phyloP scores from a whole-genome alignment of 495 filamentous ascomycete species.

The Cercophora scortea region DNA sequence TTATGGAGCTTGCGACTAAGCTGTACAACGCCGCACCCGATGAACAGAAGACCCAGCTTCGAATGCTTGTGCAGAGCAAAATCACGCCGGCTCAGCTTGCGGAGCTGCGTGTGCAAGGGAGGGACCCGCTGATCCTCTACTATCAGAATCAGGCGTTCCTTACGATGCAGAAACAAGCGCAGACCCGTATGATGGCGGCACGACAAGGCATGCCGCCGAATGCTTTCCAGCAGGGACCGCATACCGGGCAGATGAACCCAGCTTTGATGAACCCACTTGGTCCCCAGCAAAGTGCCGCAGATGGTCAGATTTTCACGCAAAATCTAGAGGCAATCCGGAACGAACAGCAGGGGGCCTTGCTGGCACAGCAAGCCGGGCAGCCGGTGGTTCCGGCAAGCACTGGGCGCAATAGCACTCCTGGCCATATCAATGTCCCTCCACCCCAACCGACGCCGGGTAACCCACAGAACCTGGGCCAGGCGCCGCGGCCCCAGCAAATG shows the following conservation, averaged over 20 bases:
- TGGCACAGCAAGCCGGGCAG: slow-evolving; percentile 41
- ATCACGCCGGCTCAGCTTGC: slow-evolving; percentile 17
- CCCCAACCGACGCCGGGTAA: slow-evolving; percentile 24
- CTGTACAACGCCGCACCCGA: slow-evolving; percentile 21
- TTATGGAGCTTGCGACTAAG: slow-evolving; percentile 20
- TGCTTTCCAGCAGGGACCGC: slow-evolving; percentile 16
- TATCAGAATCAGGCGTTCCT: slow-evolving; percentile 33
- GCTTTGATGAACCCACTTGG: slow-evolving; percentile 22
- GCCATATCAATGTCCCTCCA: slow-evolving; percentile 30
- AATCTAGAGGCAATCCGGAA: slow-evolving; percentile 43
- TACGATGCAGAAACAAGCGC: slow-evolving; percentile 8
- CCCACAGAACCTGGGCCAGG: slow-evolving; percentile 27
- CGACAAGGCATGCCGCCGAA: slow-evolving; percentile 18
- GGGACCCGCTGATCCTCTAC: slow-evolving; percentile 33
- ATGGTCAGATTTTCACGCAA: slow-evolving; percentile 28
- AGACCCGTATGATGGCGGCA: slow-evolving; percentile 10
- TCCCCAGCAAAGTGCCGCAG: slow-evolving; percentile 26
- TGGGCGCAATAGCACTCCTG: slow-evolving; percentile 32
- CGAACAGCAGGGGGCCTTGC: slow-evolving; percentile 36
- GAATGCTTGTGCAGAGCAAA: slow-evolving; percentile 20
- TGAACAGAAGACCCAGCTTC: slow-evolving; percentile 20
- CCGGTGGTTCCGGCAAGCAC: slow-evolving; percentile 43
- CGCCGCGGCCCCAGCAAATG: slow-evolving; percentile 26
- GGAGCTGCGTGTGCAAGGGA: slow-evolving; percentile 21
- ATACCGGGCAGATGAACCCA: slow-evolving; percentile 31